phyloP scores from a whole-genome alignment of 2,329 filamentous ascomycete genomes.

The Beauveria sp. region DNA sequence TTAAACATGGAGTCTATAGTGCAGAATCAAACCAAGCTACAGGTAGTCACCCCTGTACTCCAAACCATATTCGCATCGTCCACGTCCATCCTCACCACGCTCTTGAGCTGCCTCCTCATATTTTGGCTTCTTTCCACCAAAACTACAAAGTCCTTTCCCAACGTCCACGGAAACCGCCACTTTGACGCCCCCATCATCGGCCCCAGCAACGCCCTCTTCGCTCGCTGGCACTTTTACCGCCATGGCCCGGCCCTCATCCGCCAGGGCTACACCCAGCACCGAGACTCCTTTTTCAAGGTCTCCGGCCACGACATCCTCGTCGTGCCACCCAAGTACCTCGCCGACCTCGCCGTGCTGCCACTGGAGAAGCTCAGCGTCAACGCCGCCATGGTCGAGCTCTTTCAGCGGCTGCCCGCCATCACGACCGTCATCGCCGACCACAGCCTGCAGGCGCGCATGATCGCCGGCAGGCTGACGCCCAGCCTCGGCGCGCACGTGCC shows the following conservation, averaged over 20 bases:
- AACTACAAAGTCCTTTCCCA: background rate
- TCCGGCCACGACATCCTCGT: conserved; percentile 1
- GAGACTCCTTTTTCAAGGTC: conserved; percentile 4
- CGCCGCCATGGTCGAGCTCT: conserved; percentile 4
- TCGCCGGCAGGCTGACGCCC: background rate
- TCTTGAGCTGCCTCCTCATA: background rate
- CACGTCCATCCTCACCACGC: too few relatives aligned
- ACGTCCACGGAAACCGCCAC: background rate
- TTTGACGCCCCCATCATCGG: conserved; percentile 5
- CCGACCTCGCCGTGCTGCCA: background rate
- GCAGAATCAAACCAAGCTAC: background rate
- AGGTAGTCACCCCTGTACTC: background rate
- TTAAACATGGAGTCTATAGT: background rate
- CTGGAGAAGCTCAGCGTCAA: conserved; percentile 6
- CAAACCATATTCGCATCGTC: too few relatives aligned
- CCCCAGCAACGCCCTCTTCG: background rate
- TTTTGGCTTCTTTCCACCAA: background rate
- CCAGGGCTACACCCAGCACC: background rate
- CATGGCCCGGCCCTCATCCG: conserved; percentile 3
- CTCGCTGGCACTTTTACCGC: conserved; percentile 3
- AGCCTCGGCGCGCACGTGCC: background rate
- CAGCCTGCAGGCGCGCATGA: conserved; percentile 2
- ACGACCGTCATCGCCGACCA: conserved; percentile 4
- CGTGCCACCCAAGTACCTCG: conserved; percentile 1
- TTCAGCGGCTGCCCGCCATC: conserved; percentile 1